A percentile compares a stretch with the other conserved stretches of the same genome.
These are phyloP conservation scores for Antitrichia curtipendula DNA, from an alignment of 225 moss, liverwort and hornwort genomes.

Conservation along the genomic window DNA sequence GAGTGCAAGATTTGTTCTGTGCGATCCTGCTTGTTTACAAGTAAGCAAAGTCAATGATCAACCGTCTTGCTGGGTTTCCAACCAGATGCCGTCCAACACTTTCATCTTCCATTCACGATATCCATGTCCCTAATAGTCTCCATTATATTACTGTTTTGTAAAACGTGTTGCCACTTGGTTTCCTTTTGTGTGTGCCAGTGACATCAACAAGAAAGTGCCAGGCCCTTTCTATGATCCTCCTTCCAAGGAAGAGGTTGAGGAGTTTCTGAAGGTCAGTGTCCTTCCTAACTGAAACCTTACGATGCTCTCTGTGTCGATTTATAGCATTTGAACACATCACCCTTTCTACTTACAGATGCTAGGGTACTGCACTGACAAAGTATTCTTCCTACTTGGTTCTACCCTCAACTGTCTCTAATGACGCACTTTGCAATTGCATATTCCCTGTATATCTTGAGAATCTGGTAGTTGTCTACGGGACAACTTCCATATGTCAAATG, in stretches of 20 bases:
- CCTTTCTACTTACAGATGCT: conserved; percentile 9
- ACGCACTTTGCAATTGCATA: neutral
- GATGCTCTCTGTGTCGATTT: neutral
- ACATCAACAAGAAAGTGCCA: conserved; percentile 75
- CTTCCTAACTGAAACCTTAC: neutral
- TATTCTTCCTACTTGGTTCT: neutral
- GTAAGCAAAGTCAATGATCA: conserved; percentile 15
- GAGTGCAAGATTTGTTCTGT: conserved; percentile 57
- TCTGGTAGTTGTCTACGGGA: neutral
- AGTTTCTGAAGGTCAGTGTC: conserved; percentile 29
- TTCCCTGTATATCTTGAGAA: neutral
- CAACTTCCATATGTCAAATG: neutral
- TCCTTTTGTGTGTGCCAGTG: conserved; percentile 25
- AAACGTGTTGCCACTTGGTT: neutral
- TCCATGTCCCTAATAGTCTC: neutral
- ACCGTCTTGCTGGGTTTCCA: neutral
- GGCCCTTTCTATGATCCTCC: conserved; percentile 83
- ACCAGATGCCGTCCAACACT: neutral
- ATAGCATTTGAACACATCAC: neutral
- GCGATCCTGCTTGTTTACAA: conserved; percentile 82
- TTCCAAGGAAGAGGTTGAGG: conserved; percentile 45
- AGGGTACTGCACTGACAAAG: neutral
- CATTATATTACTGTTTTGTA: neutral
- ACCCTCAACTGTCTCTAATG: neutral
- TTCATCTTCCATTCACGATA: neutral